These are phyloP conservation scores for Schoenoplectus tabernaemontani DNA, from an alignment of 202 grass and related monocot species.

Conservation along the genomic window DNA sequence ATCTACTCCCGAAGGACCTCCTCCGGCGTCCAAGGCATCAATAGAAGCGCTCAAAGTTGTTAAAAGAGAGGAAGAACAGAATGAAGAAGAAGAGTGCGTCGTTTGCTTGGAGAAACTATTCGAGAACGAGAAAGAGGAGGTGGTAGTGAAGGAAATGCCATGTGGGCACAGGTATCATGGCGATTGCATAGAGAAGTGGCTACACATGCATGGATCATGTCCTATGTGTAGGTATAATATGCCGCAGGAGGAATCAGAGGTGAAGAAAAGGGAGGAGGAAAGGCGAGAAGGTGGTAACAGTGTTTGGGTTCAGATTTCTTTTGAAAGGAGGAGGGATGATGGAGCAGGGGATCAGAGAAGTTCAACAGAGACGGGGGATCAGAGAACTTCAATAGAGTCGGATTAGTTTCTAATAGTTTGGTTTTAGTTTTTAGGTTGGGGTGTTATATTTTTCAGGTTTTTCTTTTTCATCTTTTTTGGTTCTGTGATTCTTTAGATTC, in stretches of 20 bases:
- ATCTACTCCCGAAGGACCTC: not conserved
- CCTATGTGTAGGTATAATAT: conserved; percentile 59
- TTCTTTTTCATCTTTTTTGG: conserved; percentile 9
- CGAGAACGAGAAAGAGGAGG: not conserved
- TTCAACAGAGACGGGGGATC: too few relatives aligned
- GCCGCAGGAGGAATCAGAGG: conserved; percentile 23
- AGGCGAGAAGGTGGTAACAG: conserved; percentile 12
- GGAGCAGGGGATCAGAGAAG: conserved; percentile 33
- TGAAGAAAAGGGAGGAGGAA: conserved; percentile 18
- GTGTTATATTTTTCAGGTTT: not conserved
- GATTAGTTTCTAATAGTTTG: conserved; percentile 24
- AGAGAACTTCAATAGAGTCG: too few relatives aligned
- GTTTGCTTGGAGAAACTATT: conserved; percentile 63
- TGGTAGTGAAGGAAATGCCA: conserved; percentile 62
- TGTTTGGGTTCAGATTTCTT: conserved; percentile 22
- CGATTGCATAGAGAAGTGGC: conserved; percentile 64
- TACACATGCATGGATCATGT: conserved; percentile 67
- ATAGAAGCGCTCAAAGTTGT: conserved; percentile 57
- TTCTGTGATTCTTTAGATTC: not conserved
- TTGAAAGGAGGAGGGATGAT: conserved; percentile 24
- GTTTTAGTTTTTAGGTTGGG: not conserved
- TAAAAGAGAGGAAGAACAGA: not conserved
- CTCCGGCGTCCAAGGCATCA: not conserved
- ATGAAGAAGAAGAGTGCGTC: conserved; percentile 35
- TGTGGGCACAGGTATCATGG: conserved; percentile 77